Evolutionary conservation across 2,329 filamentous ascomycete species (phyloP), one percentile per base, ranked within the genome.

Genomic region (Ophiostoma novo-ulmi): DNA sequence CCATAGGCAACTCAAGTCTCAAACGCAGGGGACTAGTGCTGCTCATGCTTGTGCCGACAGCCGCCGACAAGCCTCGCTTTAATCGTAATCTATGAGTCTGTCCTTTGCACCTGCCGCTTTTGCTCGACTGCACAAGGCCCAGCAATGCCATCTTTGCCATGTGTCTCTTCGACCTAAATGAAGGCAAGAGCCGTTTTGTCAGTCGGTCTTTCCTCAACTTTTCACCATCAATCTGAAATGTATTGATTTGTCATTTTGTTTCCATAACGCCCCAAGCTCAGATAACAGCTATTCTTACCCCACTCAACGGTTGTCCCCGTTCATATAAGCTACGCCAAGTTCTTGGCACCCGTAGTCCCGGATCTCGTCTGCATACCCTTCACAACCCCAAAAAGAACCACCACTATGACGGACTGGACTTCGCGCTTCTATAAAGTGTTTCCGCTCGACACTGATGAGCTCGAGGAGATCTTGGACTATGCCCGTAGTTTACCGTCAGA

Each of bases 381-480:
- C 17, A n/a, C 44, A 20, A 48, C 5, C 38, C 44, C n/a, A 48
- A 48, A n/a, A 48, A 48, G 8, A 7, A 20, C 22, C 22, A 11
- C 8, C 48, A 52, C 63, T 3, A 70, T 65, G 41, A 35, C 70
- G 17, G 55, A 58, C n/a, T 69, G 58, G 69, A 22, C 61, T 26
- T 39, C 55, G 1, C 22, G 48, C 38, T 65, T 73, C 20, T 69
- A 63, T n/a, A 20, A 69, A 41, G 48, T 73, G 14, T 39, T 73
- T 52, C 69, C 70, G 38, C 70, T 73, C 44, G 67, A 69, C 38
- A 69, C 72, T 5, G 31, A 13, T n/a, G 73, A 72, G 20, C 69
- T 72, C 22, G 35, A 20, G 5, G 69, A 71, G 55, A 44, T 73
- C n/a, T 4, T 71, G 35, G 64, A 55, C 20, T 68, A 71, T 31